Base-by-base conservation (phyloP, 2,329 filamentous ascomycete species). In the Fusarium mangiferae region DNA sequence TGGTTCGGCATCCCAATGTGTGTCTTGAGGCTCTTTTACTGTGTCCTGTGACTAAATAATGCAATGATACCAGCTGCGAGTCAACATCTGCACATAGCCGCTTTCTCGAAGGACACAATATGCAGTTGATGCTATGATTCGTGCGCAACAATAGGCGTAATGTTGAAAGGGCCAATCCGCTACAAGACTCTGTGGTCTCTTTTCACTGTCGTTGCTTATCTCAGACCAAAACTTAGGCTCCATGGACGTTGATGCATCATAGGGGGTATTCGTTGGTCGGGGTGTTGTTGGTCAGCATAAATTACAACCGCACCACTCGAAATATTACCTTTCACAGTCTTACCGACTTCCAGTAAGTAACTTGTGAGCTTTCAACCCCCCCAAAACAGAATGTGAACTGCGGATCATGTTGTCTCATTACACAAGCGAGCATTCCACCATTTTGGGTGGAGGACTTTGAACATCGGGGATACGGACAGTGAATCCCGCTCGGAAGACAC, bases 41-140 rank as follows among this genome's bases (percentile, higher is more conserved):
- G 46, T 48, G 41, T 36, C 35, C 33, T 28, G 45, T 70, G 30
- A 59, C 60, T 46, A 35, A 49, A 36, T 38, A 28, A 64, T 56
- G 52, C 49, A 48, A 66, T 22, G 52, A 55, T 44, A 15, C 59
- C 52, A 45, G 46, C 49, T 66, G 17, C 39, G 54, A 61, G 38
- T 63, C 52, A 65, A 41, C 35, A 42, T 62, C 70, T 72, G 58
- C 65, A 63, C n/a, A 55, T 57, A 64, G 30, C 67, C 65, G 70
- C 36, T 48, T 54, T 62, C 42, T 45, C 42, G 39, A 69, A 70
- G 62, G 46, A 45, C 59, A 77, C 65, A 74, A 61, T 62, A 66
- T 57, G 63, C 64, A 42, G 62, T 46, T 59, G 33, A 49, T 62
- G 18, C 28, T 58, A 66, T 62, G 48, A 67, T 46, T 56, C 46